A percentile compares a stretch with the other conserved stretches of the same genome.
These are phyloP conservation scores for Zalerion maritima DNA, from an alignment of 495 filamentous ascomycete genomes.

Conservation along the genomic window DNA sequence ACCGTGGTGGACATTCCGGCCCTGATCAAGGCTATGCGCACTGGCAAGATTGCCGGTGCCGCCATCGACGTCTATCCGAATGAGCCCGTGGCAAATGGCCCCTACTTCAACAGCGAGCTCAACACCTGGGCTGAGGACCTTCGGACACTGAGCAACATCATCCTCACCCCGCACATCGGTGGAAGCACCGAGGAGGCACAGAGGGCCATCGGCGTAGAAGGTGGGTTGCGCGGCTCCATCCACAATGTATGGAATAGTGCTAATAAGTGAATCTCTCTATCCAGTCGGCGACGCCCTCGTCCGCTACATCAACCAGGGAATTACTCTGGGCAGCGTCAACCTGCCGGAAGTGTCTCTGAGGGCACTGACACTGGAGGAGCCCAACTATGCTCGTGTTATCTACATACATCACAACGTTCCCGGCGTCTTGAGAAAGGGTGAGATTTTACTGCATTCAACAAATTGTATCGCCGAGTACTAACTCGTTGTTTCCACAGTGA, in stretches of 20 bases:
- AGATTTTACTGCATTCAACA: slow-evolving; percentile 5
- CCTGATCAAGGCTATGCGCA: slow-evolving; percentile 73
- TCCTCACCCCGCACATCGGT: slow-evolving; percentile 92
- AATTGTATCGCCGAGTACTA: slow-evolving; percentile 4
- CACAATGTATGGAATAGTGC: not conserved
- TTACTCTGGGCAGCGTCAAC: slow-evolving; percentile 84
- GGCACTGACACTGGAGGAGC: slow-evolving; percentile 72
- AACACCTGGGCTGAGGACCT: slow-evolving; percentile 83
- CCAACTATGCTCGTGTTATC: slow-evolving; percentile 76
- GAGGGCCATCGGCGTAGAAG: slow-evolving; percentile 85
- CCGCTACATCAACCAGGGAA: slow-evolving; percentile 84
- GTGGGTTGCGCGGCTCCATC: slow-evolving; percentile 11
- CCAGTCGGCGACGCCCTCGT: slow-evolving; percentile 68
- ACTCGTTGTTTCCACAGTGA: slow-evolving; percentile 40
- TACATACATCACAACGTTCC: slow-evolving; percentile 95
- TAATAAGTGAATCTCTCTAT: slow-evolving; percentile 2
- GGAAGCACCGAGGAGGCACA: slow-evolving; percentile 97
- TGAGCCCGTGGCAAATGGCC: slow-evolving; percentile 85
- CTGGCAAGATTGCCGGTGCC: slow-evolving; percentile 81
- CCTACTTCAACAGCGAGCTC: slow-evolving; percentile 80
- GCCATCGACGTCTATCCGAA: slow-evolving; percentile 92
- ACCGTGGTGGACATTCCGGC: slow-evolving; percentile 90
- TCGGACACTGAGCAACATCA: slow-evolving; percentile 74
- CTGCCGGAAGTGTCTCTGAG: slow-evolving; percentile 86
- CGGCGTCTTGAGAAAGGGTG: slow-evolving; percentile 75